Percentiles rank a stretch among this genome's conserved stretches.
Conservation (phyloP, 306 rosid genomes). For the Sicyos baderoa region DNA sequence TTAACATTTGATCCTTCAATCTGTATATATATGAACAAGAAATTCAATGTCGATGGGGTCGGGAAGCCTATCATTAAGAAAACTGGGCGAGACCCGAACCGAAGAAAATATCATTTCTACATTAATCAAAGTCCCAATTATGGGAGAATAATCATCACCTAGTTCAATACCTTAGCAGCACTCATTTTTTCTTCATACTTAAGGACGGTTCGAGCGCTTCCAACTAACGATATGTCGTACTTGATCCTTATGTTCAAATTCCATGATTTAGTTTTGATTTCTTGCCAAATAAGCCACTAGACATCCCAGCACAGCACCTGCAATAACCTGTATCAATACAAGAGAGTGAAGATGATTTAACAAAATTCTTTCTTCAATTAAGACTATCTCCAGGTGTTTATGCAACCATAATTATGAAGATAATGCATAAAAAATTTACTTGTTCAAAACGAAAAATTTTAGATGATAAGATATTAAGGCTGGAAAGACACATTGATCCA, state of each 20-base stretch:
- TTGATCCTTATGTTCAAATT: slow-evolving; percentile 5
- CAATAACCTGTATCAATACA: slow-evolving; percentile 47
- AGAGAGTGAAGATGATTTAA: background rate
- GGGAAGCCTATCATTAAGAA: background rate
- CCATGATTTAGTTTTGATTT: slow-evolving; percentile 4
- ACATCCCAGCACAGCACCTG: slow-evolving; percentile 78
- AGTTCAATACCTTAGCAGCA: slow-evolving; percentile 12
- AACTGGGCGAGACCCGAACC: background rate
- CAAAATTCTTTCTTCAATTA: background rate
- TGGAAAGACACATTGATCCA: background rate
- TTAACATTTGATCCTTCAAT: background rate
- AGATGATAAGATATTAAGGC: background rate
- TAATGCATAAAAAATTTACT: no score
- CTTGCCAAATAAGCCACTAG: slow-evolving; percentile 44
- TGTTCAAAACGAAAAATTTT: no score
- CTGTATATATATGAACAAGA: background rate
- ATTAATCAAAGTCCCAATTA: background rate
- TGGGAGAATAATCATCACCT: background rate
- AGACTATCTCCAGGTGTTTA: background rate
- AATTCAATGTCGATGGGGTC: background rate
- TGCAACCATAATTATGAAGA: no score
- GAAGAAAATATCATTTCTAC: background rate
- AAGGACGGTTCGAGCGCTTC: background rate
- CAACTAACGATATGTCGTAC: background rate
- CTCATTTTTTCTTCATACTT: slow-evolving; percentile 7